These are phyloP conservation scores for Zymoseptoria passerinii DNA, from an alignment of 2,329 filamentous ascomycete genomes.

Conservation along the genomic window DNA sequence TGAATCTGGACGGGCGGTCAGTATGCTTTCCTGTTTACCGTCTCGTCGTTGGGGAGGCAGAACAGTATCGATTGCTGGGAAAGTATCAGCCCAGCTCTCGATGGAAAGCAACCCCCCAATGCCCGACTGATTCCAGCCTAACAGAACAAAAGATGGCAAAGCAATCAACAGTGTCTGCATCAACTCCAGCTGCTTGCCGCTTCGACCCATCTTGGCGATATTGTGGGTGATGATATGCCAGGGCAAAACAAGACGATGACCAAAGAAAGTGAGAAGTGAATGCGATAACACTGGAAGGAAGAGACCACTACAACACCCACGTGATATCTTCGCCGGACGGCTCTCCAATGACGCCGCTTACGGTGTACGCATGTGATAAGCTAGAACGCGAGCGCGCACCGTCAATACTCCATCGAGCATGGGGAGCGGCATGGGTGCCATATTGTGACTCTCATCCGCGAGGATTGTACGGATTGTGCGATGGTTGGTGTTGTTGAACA, in stretches of 20 bases:
- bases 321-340: neutral
- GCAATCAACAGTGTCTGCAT: constrained; percentile 32
- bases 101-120: constrained; percentile 42
- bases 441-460: neutral
- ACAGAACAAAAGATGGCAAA: constrained; percentile 39
- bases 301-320: neutral
- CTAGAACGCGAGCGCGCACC: neutral
- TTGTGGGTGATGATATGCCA: neutral
- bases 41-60: no score
- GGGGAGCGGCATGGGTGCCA: neutral
- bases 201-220: constrained; percentile 11
- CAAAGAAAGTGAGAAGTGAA: neutral
- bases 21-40: no score
- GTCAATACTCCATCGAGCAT: neutral
- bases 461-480: neutral
- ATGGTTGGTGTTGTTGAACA: neutral
- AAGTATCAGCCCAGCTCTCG: constrained; percentile 35
- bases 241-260: neutral
- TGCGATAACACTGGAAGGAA: neutral
- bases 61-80: no score
- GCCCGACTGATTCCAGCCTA: constrained; percentile 47
- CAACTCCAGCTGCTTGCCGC: constrained; percentile 17
- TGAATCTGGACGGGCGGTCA: no score
- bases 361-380: neutral
- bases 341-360: neutral